These are phyloP conservation scores for Oryza longistaminata DNA, from an alignment of 176 grass and related monocot species.

Conservation along the genomic window DNA sequence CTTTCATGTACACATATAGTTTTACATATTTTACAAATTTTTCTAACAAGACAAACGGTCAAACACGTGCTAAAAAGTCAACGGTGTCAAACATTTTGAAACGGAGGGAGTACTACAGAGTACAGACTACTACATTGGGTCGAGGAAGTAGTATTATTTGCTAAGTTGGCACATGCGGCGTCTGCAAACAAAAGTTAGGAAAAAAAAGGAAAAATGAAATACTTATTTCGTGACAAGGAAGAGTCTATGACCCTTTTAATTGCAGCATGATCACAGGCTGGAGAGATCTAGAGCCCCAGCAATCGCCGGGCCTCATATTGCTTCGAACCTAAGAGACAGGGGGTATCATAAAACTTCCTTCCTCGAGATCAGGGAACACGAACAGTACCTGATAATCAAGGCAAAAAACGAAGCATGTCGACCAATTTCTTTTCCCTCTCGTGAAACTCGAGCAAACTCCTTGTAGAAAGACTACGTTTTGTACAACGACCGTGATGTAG, in stretches of 20 bases:
- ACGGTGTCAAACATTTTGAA: too few species aligned
- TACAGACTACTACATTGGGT: too few species aligned
- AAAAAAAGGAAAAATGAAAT: not conserved
- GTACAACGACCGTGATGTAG: not conserved
- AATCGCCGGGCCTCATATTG: not conserved
- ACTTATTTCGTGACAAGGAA: not conserved
- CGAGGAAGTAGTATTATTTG: too few species aligned
- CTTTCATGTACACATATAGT: too few species aligned
- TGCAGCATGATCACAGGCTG: slow-evolving; percentile 20
- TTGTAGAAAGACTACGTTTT: not conserved
- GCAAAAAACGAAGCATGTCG: not conserved
- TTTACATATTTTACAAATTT: too few species aligned
- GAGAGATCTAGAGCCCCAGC: not conserved
- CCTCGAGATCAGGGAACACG: not conserved
- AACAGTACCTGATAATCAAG: not conserved
- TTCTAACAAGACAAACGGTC: too few species aligned
- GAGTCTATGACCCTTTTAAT: not conserved
- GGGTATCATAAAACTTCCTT: not conserved
- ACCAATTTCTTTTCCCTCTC: not conserved
- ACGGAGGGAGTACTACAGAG: too few species aligned
- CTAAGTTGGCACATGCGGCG: too few species aligned
- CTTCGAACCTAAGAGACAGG: slow-evolving; percentile 28
- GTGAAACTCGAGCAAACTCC: not conserved
- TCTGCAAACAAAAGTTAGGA: not conserved
- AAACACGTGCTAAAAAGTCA: too few species aligned